Percentiles rank a stretch among this genome's conserved stretches.
These are phyloP conservation scores for Bruguiera gymnorhiza DNA, from an alignment of 345 rosid species.

Conservation along the genomic window DNA sequence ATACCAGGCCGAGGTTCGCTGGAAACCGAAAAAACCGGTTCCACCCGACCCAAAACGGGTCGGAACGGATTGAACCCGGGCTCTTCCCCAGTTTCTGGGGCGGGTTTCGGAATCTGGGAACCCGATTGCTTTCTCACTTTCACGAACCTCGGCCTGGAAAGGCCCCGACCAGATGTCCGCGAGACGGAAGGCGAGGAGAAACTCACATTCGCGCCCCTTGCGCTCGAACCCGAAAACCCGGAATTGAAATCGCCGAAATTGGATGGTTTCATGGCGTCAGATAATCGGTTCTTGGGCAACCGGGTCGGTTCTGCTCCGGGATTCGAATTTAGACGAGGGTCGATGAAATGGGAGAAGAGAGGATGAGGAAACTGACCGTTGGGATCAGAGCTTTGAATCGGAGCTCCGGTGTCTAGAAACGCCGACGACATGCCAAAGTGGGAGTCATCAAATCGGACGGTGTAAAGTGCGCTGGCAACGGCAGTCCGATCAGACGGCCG, in stretches of 20 bases:
- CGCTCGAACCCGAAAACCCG: constrained; percentile 39
- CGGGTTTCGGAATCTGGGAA: constrained; percentile 33
- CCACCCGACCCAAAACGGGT: constrained; percentile 18
- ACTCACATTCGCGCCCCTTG: constrained; percentile 26
- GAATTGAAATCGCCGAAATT: constrained; percentile 45
- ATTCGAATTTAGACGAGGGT: background rate
- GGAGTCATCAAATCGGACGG: constrained; percentile 40
- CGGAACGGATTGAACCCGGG: constrained; percentile 58
- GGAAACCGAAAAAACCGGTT: constrained; percentile 9
- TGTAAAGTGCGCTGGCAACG: background rate
- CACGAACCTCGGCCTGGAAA: constrained; percentile 52
- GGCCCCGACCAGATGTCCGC: constrained; percentile 38
- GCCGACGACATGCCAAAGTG: constrained; percentile 40
- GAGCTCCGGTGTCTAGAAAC: constrained; percentile 31
- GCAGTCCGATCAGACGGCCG: constrained; percentile 14
- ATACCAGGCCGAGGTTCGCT: constrained; percentile 20
- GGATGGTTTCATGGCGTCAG: constrained; percentile 41
- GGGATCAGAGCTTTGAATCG: constrained; percentile 10
- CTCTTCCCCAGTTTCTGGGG: constrained; percentile 29
- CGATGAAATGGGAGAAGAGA: background rate
- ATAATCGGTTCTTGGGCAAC: background rate
- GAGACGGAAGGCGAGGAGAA: constrained; percentile 38
- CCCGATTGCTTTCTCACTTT: constrained; percentile 55
- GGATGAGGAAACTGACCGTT: constrained; percentile 31
- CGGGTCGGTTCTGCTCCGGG: background rate